Percentiles rank a stretch among this genome's conserved stretches.
Evolutionary conservation across 2,329 filamentous ascomycete genomes (phyloP).

Genomic region (Xylariales sp.): DNA sequence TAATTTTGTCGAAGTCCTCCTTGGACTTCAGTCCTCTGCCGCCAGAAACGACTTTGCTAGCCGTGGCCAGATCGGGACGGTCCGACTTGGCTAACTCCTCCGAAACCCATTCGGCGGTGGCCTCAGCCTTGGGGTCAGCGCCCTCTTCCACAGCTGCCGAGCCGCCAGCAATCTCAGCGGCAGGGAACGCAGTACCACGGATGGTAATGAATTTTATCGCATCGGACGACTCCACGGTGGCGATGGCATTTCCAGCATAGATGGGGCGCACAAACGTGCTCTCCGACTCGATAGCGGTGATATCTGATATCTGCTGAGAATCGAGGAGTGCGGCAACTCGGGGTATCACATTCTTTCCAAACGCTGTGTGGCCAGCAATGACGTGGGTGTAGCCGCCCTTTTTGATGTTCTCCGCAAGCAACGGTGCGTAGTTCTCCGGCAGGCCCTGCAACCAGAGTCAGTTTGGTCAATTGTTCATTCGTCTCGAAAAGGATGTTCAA

Average conservation of each 20-base stretch:
- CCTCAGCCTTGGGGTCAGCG: constrained; percentile 73
- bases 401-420: constrained; percentile 94
- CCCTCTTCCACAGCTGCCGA: constrained; percentile 77
- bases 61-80: constrained; percentile 88
- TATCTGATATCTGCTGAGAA: constrained; percentile 88
- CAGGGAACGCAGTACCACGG: constrained; percentile 85
- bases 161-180: constrained; percentile 66
- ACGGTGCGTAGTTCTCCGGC: constrained; percentile 88
- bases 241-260: constrained; percentile 95
- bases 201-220: constrained; percentile 85
- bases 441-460: constrained; percentile 58
- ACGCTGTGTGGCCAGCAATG: constrained; percentile 85
- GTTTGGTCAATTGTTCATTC: neutral
- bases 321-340: constrained; percentile 89
- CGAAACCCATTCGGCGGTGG: constrained; percentile 81
- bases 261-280: constrained; percentile 96
- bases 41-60: constrained; percentile 83
- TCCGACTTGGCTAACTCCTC: constrained; percentile 92
- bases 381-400: constrained; percentile 92
- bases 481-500: constrained; percentile 5
- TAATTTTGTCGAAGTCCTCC: constrained; percentile 91
- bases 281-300: constrained; percentile 80
- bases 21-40: constrained; percentile 95
- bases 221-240: constrained; percentile 90
- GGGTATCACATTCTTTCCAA: constrained; percentile 92